Evolutionary conservation across 75 land plant species (phyloP), one percentile per base, ranked within the genome.

Genomic region (Picea glauca): DNA sequence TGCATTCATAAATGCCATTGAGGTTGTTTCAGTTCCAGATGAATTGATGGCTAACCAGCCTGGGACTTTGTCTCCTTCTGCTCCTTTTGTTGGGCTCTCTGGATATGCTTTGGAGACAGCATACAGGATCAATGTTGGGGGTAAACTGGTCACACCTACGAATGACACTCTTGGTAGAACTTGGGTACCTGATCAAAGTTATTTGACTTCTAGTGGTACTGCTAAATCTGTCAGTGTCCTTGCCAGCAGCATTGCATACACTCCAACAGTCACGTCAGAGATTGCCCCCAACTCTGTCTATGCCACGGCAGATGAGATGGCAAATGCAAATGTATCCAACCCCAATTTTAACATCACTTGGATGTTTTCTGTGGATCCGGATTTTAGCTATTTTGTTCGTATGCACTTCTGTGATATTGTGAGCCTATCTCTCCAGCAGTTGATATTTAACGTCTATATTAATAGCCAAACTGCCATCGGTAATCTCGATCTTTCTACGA

Each of bases 1-100:
- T 65, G 90, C 97, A 5, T 96, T 92, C 86, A 80, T 96, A 26
- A 96, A 90, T 80, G 99, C 92, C 23, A 84, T 96, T 54, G 96
- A 93, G 80, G 91, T 96, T 54, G 85, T 96, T 21, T 94, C 97
- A 20, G 78, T 89, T 14, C 99, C 99, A 0, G 82, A 86, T 74
- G 72, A 78, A 57, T 21, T 83, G 7, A 13, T 93, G 4, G 60
- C 84, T 14, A 90, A 89, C 62, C 85, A 86, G 6, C 21, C 43
- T 31, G 66, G 40, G 26, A 13, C 86, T 2, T 35, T 70, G 5
- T 80, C 83, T 2, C 12, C 62, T 5, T 33, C 58, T 14, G 21
- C 77, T 63, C 67, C 74, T 58, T 46, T 40, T 30, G 88, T 87
- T 20, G 56, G 56, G 11, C 57, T 88, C 30, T 74, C 86, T 14